Evolutionary conservation across 179 eudicot species (phyloP).

Genomic region (Patellifolia procumbens): DNA sequence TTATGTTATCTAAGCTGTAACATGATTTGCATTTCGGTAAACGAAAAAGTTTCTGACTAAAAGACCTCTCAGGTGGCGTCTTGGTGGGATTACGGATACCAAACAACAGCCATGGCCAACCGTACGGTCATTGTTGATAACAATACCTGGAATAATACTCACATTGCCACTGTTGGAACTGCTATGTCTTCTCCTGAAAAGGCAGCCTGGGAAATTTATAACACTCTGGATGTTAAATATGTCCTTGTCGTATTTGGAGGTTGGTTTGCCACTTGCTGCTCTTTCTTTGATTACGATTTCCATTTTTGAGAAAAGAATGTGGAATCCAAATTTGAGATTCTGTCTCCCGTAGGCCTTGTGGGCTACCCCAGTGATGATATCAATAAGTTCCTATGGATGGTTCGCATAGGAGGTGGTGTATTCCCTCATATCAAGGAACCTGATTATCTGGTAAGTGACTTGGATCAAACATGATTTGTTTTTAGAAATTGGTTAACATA

Average conservation of each 20-base stretch:
- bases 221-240: constrained; percentile 93
- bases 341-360: constrained; percentile 66
- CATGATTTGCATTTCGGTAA: not conserved
- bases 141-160: constrained; percentile 99
- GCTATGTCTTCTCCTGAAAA: constrained; percentile 99
- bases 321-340: constrained; percentile 23
- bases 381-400: constrained; percentile 99
- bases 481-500: not conserved
- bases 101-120: constrained; percentile 99
- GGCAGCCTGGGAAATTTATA: constrained; percentile 94
- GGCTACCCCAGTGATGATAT: constrained; percentile 99
- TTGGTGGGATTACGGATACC: constrained; percentile 99
- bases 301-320: constrained; percentile 2
- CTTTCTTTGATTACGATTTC: not conserved
- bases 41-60: no score
- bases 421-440: constrained; percentile 98
- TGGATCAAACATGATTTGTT: constrained; percentile 26
- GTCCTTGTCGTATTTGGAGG: constrained; percentile 99
- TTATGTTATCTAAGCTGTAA: not conserved
- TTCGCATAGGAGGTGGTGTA: constrained; percentile 97
- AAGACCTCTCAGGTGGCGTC: constrained; percentile 88
- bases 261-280: constrained; percentile 31
- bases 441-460: constrained; percentile 71
- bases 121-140: constrained; percentile 98
- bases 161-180: constrained; percentile 98